Percentiles rank a stretch among this genome's conserved stretches.
These are phyloP conservation scores for Bretschneidera sinensis DNA, from an alignment of 345 rosid species.

Conservation along the genomic window DNA sequence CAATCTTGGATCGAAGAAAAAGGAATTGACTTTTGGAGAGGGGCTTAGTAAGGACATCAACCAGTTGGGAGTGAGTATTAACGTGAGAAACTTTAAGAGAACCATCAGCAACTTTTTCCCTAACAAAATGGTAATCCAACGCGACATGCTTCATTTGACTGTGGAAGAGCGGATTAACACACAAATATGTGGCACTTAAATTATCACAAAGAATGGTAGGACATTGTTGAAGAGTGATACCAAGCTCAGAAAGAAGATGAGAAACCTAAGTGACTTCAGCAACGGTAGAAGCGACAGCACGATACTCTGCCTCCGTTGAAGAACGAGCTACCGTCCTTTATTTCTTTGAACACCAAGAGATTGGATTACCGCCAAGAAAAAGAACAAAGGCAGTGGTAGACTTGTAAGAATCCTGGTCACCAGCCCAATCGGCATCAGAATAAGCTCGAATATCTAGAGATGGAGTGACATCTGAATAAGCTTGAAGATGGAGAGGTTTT, in stretches of 20 bases:
- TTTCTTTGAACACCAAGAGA: constrained; percentile 4
- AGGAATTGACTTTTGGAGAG: not conserved
- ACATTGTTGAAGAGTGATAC: not conserved
- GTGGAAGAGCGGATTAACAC: not conserved
- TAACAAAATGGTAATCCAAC: not conserved
- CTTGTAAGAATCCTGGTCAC: not conserved
- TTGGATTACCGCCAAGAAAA: not conserved
- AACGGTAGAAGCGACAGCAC: not conserved
- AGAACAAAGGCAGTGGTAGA: not conserved
- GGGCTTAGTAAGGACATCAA: not conserved
- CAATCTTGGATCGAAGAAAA: not conserved
- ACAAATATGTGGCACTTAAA: not conserved
- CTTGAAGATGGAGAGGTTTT: not conserved
- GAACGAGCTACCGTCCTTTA: not conserved
- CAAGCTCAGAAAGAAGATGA: not conserved
- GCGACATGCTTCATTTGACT: not conserved
- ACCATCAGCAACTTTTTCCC: not conserved
- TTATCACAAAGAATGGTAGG: not conserved
- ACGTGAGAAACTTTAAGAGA: not conserved
- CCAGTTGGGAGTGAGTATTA: not conserved
- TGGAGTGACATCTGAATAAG: not conserved
- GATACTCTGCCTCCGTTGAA: not conserved
- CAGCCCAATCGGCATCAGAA: constrained; percentile 5
- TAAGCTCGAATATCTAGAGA: too few species aligned
- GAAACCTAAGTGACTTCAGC: not conserved